Base-by-base conservation (phyloP, 371 early-diverging fungal species). In the Mucor saturninus region DNA sequence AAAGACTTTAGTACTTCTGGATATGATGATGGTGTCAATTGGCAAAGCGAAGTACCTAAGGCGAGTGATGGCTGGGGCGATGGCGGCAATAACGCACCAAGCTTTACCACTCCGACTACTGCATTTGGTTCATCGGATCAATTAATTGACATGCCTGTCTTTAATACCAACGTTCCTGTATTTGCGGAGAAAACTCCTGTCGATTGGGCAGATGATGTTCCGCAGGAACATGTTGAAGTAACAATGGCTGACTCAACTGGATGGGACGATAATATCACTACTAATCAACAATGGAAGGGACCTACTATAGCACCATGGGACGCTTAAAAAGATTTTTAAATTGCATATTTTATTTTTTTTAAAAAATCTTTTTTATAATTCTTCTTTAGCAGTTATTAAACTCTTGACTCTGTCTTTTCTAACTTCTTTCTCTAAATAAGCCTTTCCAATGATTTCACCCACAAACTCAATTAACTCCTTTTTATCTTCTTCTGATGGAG, bases 371-470 rank as follows among this genome's bases (percentile, higher is more conserved):
- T 21, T 21, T 46, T 46, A 46, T 21, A 46, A 46, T 46, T 46
- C 15, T 46, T 46, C 21, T 21, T 46, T 46, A 21, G 46, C 46
- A 15, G 26, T 21, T n/a, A 46, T 46, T 46, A 46, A 21, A 46
- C 46, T 46, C 46, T 46, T 46, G 4, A 68, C 48, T 48, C 54
- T 59, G 21, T 54, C n/a, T 54, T 54, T 54, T 50, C 62, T 61
- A 9, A 48, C 29, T 31, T 65, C 62, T 4, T 57, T 61, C n/a
- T 66, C 56, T 39, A 71, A 49, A 60, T 61, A 71, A 28, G 60
- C 61, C 48, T 71, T 52, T 51, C 67, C 71, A 31, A 71, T 43
- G 10, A 50, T 29, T 10, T 30, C n/a, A 13, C 71, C 71, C 8
- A 71, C 21, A 46, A 54, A 55, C 2, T 71, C 67, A 29, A 60